phyloP scores from a whole-genome alignment of 2,329 filamentous ascomycete species.

The Dactylonectria estremocensis region DNA sequence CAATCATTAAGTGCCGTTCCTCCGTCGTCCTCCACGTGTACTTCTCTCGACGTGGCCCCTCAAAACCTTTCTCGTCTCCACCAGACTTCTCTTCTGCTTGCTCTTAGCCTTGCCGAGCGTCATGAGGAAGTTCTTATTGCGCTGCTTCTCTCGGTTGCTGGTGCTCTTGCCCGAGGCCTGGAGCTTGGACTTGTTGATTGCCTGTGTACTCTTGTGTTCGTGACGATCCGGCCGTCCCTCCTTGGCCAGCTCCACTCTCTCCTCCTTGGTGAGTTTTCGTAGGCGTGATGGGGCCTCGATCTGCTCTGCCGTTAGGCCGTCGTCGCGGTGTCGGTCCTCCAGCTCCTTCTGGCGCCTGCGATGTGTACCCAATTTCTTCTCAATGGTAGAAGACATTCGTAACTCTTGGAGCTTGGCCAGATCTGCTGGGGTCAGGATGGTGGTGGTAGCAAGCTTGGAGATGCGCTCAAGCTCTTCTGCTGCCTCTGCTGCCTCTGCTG shows the following conservation, averaged over 20 bases:
- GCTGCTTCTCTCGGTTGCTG: conserved; percentile 96
- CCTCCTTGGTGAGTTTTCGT: conserved; percentile 90
- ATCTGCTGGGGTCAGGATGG: conserved; percentile 95
- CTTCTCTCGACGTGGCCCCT: conserved; percentile 86
- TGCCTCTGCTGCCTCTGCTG: conserved; percentile 48
- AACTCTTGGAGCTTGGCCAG: conserved; percentile 95
- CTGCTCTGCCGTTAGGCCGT: conserved; percentile 89
- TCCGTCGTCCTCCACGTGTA: conserved; percentile 86
- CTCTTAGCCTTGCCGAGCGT: conserved; percentile 95
- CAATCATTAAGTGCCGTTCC: conserved; percentile 68
- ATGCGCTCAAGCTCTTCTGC: conserved; percentile 66
- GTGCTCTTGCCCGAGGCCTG: conserved; percentile 92
- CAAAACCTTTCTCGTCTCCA: conserved; percentile 85
- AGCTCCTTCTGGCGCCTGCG: conserved; percentile 64
- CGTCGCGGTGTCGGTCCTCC: conserved; percentile 80
- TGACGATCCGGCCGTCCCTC: conserved; percentile 84
- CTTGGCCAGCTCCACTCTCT: conserved; percentile 85
- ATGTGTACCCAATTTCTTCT: conserved; percentile 69
- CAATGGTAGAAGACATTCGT: conserved; percentile 79
- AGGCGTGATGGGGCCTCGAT: conserved; percentile 90
- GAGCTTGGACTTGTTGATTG: conserved; percentile 89
- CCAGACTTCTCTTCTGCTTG: conserved; percentile 95
- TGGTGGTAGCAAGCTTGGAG: conserved; percentile 88
- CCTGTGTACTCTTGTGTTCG: conserved; percentile 89
- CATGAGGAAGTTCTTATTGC: conserved; percentile 99